phyloP scores from a whole-genome alignment of 1,284 basidiomycete genomes.

The Inonotus obliquus region DNA sequence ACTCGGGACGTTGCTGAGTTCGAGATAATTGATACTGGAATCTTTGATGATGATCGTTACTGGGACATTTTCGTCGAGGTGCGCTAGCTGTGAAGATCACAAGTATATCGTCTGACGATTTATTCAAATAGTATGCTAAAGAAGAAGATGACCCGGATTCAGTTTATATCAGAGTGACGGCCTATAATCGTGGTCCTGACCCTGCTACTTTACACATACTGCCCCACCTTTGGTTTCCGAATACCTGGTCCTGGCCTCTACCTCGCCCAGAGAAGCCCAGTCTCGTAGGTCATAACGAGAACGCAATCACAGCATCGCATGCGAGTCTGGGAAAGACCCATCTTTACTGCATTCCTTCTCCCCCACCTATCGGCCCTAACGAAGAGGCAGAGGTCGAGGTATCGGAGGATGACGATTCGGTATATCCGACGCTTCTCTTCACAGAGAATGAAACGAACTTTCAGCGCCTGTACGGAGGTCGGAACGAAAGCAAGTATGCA shows the following conservation, averaged over 20 bases:
- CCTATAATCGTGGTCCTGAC: slow-evolving; percentile 96
- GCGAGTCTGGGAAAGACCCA: slow-evolving; percentile 70
- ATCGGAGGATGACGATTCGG: slow-evolving; percentile 55
- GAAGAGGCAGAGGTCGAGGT: slow-evolving; percentile 47
- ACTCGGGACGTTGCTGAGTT: slow-evolving; percentile 86
- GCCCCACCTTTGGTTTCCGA: slow-evolving; percentile 95
- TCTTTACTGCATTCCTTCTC: slow-evolving; percentile 88
- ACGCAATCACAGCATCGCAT: slow-evolving; percentile 72
- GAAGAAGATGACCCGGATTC: slow-evolving; percentile 89
- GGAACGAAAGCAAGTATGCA: slow-evolving; percentile 79
- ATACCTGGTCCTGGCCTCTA: slow-evolving; percentile 95
- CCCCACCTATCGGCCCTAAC: slow-evolving; percentile 66
- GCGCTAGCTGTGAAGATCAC: slow-evolving; percentile 24
- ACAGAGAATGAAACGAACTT: slow-evolving; percentile 98
- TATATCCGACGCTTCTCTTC: slow-evolving; percentile 84
- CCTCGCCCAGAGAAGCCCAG: slow-evolving; percentile 78
- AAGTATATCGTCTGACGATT: slow-evolving; percentile 19
- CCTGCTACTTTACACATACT: slow-evolving; percentile 93
- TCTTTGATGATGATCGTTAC: slow-evolving; percentile 90
- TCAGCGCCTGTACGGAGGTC: slow-evolving; percentile 82
- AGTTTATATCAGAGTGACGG: slow-evolving; percentile 89
- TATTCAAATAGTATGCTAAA: slow-evolving; percentile 80
- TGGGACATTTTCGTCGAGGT: slow-evolving; percentile 98
- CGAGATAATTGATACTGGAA: slow-evolving; percentile 90
- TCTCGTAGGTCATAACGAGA: slow-evolving; percentile 56